Evolutionary conservation across 2,329 filamentous ascomycete species (phyloP), one percentile per base, ranked within the genome.

Genomic region (Penicillium sp.): DNA sequence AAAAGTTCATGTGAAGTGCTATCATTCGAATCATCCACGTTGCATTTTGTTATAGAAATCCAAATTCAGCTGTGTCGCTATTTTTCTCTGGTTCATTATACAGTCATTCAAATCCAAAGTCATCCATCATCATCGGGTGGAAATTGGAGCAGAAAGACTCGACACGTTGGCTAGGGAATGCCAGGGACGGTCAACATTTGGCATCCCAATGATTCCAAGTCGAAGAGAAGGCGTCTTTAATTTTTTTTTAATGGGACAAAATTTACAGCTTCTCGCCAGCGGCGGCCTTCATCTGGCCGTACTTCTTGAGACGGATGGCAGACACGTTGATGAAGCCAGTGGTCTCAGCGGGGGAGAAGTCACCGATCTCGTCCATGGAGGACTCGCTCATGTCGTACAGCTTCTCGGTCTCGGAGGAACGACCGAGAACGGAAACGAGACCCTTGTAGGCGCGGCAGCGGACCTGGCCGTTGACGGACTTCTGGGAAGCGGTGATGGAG

Each of bases 291-390:
- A 65, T 64, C 61, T 69, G 67, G 38, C 75, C 75, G 61, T 76
- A 78, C 67, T 77, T 78, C 74, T 77, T 77, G 50, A 77, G 62
- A 45, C 70, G 64, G 47, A 63, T 61, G 24, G 55, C 57, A 36
- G 56, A 64, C 36, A 76, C 70, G 56, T 68, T 71, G 66, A 74
- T 85, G 75, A 88, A 88, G 31, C 84, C 85, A 39, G 83, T 86
- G 40, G 86, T 87, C 66, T 88, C 86, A 56, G 77, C 77, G 16
- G 87, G 86, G 62, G 79, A 79, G 69, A 89, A 89, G 73, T 85
- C 83, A 62, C 82, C 85, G 61, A 89, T 81, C 61, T 85, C 84
- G 69, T 91, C 88, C 86, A 89, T 89, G 61, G 78, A 82, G 58
- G 80, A 81, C 77, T 88, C 86, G 65, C 79, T 79, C 74, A 81